A percentile compares a stretch with the other conserved stretches of the same genome.
These are phyloP conservation scores for Oryza officinalis DNA, from an alignment of 176 grass and related monocot species.

Conservation along the genomic window DNA sequence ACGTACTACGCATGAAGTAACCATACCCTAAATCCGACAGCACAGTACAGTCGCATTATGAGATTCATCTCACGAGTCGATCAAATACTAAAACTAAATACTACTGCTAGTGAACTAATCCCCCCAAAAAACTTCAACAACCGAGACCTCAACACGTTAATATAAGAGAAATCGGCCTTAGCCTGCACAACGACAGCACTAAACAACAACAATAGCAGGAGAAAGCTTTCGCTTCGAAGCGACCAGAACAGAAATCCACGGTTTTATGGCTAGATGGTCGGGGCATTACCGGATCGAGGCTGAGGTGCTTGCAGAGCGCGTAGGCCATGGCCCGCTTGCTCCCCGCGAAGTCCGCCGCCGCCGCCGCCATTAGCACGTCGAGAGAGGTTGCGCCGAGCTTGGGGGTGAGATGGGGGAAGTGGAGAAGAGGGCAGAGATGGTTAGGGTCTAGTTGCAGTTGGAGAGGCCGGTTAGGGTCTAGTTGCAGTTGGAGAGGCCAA, in stretches of 20 bases:
- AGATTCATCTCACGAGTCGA: background rate
- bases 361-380: conserved; percentile 47
- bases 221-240: background rate
- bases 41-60: background rate
- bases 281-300: conserved; percentile 55
- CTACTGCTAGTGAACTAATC: background rate
- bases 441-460: conserved; percentile 6
- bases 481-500: background rate
- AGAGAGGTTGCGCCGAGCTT: background rate
- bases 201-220: background rate
- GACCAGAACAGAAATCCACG: background rate
- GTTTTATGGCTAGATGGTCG: background rate
- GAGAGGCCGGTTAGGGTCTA: conserved; percentile 29
- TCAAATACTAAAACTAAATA: background rate
- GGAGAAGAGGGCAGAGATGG: background rate
- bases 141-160: background rate
- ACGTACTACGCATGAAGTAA: background rate
- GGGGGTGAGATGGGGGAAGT: background rate
- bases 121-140: background rate
- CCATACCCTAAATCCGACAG: background rate
- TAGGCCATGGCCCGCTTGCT: conserved; percentile 63
- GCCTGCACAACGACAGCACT: background rate
- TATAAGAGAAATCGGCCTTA: background rate
- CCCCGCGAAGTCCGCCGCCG: conserved; percentile 37
- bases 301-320: conserved; percentile 70